Evolutionary conservation across 2,329 filamentous ascomycete genomes (phyloP), one percentile per base, ranked within the genome.

Genomic region (Colletotrichum liaoningense): DNA sequence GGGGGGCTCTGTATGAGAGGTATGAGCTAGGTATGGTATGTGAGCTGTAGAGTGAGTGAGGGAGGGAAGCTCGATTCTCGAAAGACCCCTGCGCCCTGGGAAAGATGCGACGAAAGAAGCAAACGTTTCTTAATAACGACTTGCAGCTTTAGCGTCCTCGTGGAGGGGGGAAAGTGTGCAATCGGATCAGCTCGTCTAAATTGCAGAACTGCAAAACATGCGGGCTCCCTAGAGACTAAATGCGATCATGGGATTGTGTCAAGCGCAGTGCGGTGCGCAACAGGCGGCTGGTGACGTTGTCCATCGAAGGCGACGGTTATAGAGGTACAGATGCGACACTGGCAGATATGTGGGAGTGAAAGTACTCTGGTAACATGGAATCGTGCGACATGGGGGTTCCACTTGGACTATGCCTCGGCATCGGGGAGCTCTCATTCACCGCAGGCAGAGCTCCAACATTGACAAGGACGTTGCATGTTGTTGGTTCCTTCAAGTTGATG

Each of bases 371-470:
- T 57, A 64, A 19, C 67, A 42, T 19, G 4, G 16, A 14, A 22
- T 28, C 24, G 7, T 19, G 58, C n/a, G 19, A 8, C 38, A 3
- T 46, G n/a, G 4, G 4, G 59, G 65, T 72, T 22, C 52, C 65
- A 38, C 52, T 38, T 33, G 26, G 12, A 57, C 22, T n/a, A 69
- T 73, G 59, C 66, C 70, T 64, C 59, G 70, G 70, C 59, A 56
- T 55, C 66, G 42, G 65, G 52, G 9, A 69, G 64, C 49, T 67
- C 24, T n/a, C 33, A 9, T 24, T 42, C 46, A 33, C 58, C 33
- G 11, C 5, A 19, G n/a, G n/a, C n/a, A 38, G 33, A n/a, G 28
- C 56, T 38, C 28, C 24, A 11, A n/a, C 30, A 16, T n/a, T 33
- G 26, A 57, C 62, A 55, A 55, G 49, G 55, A 4, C 33, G n/a